Evolutionary conservation across 495 filamentous ascomycete genomes (phyloP).

Genomic region (Apodospora peruviana): DNA sequence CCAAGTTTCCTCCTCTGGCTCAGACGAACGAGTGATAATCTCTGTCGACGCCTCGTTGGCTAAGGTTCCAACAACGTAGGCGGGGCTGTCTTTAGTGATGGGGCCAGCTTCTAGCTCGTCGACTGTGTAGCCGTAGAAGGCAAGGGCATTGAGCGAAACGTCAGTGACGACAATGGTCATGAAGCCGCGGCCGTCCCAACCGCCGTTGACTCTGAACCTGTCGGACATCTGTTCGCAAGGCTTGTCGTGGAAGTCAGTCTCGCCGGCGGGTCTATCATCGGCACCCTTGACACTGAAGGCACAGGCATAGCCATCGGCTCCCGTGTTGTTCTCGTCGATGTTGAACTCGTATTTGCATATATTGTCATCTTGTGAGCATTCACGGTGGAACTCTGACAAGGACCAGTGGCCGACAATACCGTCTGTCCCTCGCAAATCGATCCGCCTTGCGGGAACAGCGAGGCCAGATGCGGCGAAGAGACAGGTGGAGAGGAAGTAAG

Average conservation of each 20-base stretch:
- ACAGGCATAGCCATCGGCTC: no score
- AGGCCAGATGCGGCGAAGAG: background rate
- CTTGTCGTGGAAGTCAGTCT: no score
- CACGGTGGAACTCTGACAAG: background rate
- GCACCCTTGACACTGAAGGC: no score
- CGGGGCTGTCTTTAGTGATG: background rate
- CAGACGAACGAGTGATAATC: background rate
- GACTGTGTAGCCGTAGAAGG: conserved; percentile 24
- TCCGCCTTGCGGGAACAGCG: no score
- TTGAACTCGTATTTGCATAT: no score
- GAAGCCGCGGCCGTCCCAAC: conserved; percentile 16
- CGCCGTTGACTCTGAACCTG: conserved; percentile 17
- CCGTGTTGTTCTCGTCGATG: no score
- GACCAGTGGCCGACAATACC: background rate
- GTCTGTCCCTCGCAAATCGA: no score
- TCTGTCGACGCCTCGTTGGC: background rate
- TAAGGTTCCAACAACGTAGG: conserved; percentile 8
- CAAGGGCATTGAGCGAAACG: background rate
- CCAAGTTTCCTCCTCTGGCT: background rate
- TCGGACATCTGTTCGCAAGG: no score
- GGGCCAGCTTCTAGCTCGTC: conserved; percentile 6
- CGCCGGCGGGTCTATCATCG: no score
- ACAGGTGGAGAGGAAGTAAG: background rate
- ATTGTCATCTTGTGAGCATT: no score
- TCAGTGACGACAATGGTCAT: conserved; percentile 20